phyloP scores from a whole-genome alignment of 345 rosid species.

The Bretschneidera sinensis region DNA sequence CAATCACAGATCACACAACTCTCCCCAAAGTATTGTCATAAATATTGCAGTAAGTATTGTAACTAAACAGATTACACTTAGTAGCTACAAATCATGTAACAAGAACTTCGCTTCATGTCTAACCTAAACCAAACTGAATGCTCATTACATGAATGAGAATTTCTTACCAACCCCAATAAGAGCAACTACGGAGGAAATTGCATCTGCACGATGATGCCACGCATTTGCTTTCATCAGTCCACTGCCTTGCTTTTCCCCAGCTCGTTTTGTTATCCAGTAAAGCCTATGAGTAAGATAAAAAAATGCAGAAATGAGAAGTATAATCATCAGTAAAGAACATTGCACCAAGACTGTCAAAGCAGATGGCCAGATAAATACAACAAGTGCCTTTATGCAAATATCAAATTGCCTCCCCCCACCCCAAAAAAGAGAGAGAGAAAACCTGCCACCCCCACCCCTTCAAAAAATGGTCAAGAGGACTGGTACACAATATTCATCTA shows the following conservation, averaged over 20 bases:
- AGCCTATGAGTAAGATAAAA: slow-evolving; percentile 38
- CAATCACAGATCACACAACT: no score
- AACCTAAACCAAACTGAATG: not conserved
- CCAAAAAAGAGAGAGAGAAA: not conserved
- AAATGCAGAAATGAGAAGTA: not conserved
- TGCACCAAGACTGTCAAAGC: not conserved
- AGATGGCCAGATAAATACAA: not conserved
- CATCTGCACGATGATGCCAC: slow-evolving; percentile 99
- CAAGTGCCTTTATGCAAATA: not conserved
- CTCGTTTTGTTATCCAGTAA: slow-evolving; percentile 87
- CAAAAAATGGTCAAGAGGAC: not conserved
- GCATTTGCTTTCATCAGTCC: slow-evolving; percentile 97
- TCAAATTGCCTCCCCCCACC: not conserved
- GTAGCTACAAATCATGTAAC: not conserved
- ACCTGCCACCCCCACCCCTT: not conserved
- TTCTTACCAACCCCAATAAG: slow-evolving; percentile 82
- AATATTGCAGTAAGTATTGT: not conserved
- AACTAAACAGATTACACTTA: not conserved
- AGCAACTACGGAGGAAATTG: slow-evolving; percentile 85
- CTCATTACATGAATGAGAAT: not conserved
- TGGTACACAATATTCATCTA: slow-evolving; percentile 47
- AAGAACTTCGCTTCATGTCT: not conserved
- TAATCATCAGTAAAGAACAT: not conserved
- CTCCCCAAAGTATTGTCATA: no score
- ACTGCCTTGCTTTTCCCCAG: slow-evolving; percentile 83